A percentile compares a stretch with the other conserved stretches of the same genome.
phyloP scores from a whole-genome alignment of 2,329 filamentous ascomycete genomes.

The Trichoderma atrobrunneum region DNA sequence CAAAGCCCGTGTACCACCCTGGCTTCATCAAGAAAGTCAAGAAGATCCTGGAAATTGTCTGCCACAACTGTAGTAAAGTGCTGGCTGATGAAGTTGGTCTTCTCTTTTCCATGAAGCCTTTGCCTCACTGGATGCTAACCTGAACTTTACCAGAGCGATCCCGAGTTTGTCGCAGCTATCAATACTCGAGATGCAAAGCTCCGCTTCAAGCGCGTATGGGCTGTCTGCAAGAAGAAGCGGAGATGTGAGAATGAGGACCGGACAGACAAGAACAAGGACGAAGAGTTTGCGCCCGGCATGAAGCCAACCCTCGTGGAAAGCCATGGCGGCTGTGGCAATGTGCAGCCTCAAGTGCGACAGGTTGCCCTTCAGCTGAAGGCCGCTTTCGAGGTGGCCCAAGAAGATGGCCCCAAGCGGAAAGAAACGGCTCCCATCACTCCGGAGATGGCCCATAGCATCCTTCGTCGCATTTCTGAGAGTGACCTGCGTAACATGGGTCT shows the following conservation, averaged over 20 bases:
- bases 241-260: constrained; percentile 78
- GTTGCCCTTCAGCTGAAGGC: constrained; percentile 79
- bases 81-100: constrained; percentile 96
- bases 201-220: constrained; percentile 90
- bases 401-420: constrained; percentile 69
- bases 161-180: constrained; percentile 78
- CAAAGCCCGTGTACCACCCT: constrained; percentile 89
- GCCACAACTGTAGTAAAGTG: constrained; percentile 98
- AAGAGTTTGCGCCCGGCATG: constrained; percentile 60
- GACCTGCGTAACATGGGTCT: constrained; percentile 86
- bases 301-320: constrained; percentile 52
- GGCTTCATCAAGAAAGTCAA: constrained; percentile 99
- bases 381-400: constrained; percentile 60
- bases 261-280: constrained; percentile 65
- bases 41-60: constrained; percentile 97
- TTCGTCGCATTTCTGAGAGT: constrained; percentile 77
- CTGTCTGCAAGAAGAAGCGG: constrained; percentile 83
- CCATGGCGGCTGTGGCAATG: constrained; percentile 92
- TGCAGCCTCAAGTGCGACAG: constrained; percentile 83
- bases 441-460: constrained; percentile 78
- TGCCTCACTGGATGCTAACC: constrained; percentile 60
- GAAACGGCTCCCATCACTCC: constrained; percentile 83
- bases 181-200: constrained; percentile 86
- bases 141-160: constrained; percentile 66
- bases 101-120: constrained; percentile 51